Conservation (phyloP, 169 alveolate genomes). For the Cryptosporidium sp. region DNA sequence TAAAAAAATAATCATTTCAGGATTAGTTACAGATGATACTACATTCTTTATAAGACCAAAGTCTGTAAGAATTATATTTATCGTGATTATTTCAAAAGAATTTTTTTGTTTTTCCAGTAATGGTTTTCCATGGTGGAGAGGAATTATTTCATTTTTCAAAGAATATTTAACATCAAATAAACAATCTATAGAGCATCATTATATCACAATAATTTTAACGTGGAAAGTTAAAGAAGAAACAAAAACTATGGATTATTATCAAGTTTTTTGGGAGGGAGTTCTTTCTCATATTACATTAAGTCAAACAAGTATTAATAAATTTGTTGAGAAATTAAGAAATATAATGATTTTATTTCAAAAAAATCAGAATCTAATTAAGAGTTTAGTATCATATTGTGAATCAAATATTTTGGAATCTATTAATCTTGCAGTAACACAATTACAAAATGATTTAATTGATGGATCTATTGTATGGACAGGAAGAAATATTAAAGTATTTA, state of each 20-base stretch:
- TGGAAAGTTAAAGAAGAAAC: slow-evolving; percentile 15
- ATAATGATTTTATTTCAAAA: slow-evolving; percentile 12
- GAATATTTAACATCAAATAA: slow-evolving; percentile 54
- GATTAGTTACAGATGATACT: slow-evolving; percentile 68
- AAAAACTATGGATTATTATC: slow-evolving; percentile 15
- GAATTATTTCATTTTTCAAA: slow-evolving; percentile 31
- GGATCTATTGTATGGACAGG: slow-evolving; percentile 72
- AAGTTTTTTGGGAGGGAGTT: slow-evolving; percentile 63
- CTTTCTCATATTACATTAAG: slow-evolving; percentile 34
- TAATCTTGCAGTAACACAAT: slow-evolving; percentile 44
- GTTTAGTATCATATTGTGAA: slow-evolving; percentile 31
- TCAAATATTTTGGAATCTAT: slow-evolving; percentile 62
- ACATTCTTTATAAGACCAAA: slow-evolving; percentile 49
- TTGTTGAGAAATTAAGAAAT: slow-evolving; percentile 20
- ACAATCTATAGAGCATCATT: slow-evolving; percentile 17
- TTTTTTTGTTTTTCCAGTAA: slow-evolving; percentile 22
- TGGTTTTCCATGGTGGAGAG: slow-evolving; percentile 71
- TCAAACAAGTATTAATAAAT: slow-evolving; percentile 12
- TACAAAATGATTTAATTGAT: slow-evolving; percentile 60
- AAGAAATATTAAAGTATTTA: slow-evolving; percentile 49
- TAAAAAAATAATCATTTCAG: not conserved
- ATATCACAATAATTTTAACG: slow-evolving; percentile 21
- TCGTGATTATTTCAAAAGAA: slow-evolving; percentile 32
- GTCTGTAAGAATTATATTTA: slow-evolving; percentile 41
- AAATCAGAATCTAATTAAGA: not conserved